A percentile compares a stretch with the other conserved stretches of the same genome.
phyloP scores from a whole-genome alignment of 805 yeast genomes.

The Monosporozyma aquatica region DNA sequence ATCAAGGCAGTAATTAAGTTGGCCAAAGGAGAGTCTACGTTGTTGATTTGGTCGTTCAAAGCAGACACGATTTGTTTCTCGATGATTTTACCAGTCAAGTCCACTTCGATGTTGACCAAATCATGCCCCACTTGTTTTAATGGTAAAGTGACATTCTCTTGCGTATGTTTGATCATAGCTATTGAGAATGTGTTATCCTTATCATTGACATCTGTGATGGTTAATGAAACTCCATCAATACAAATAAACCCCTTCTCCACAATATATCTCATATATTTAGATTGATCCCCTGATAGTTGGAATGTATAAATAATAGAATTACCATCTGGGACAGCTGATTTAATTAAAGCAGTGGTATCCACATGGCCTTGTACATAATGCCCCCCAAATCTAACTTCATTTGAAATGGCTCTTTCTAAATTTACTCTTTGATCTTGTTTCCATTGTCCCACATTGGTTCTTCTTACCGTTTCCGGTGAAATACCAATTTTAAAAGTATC shows the following conservation, averaged over 20 bases:
- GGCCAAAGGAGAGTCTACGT: conserved; percentile 41
- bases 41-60: conserved; percentile 44
- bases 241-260: conserved; percentile 94
- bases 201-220: conserved; percentile 73
- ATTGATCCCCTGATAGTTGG: conserved; percentile 45
- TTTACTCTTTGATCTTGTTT: conserved; percentile 56
- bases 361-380: conserved; percentile 98
- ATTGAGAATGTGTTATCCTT: conserved; percentile 52
- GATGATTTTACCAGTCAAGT: conserved; percentile 82
- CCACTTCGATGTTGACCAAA: conserved; percentile 85
- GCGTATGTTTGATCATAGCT: conserved; percentile 89
- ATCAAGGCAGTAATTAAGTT: conserved; percentile 9
- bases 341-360: conserved; percentile 73
- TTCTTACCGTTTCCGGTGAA: conserved; percentile 82
- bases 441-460: conserved; percentile 66
- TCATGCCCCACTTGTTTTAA: conserved; percentile 47
- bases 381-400: conserved; percentile 83
- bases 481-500: conserved; percentile 76
- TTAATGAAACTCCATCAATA: conserved; percentile 86
- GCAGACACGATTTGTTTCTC: conserved; percentile 70
- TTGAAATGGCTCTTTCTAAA: conserved; percentile 79
- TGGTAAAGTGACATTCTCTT: conserved; percentile 68
- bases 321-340: conserved; percentile 46
- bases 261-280: conserved; percentile 52
- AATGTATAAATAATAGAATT: conserved; percentile 74